Conservation (phyloP, 768 basidiomycete species). For the Galerina marginata region DNA sequence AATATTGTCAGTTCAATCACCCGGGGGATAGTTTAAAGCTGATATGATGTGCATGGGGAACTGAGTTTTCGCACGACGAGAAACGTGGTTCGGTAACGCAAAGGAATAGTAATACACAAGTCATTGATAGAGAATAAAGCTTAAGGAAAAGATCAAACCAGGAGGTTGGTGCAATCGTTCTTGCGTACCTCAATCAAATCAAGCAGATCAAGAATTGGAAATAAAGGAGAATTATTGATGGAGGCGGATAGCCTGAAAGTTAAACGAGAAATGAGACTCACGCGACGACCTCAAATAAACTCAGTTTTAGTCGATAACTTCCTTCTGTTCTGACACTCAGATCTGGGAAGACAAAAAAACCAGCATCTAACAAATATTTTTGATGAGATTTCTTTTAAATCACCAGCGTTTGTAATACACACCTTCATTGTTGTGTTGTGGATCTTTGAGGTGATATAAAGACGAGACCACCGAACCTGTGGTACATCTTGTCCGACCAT, state of each 20-base stretch:
- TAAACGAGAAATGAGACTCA: slow-evolving; percentile 44
- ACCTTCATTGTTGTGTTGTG: slow-evolving; percentile 55
- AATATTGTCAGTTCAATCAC: neutral
- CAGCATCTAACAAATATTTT: slow-evolving; percentile 65
- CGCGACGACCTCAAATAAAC: slow-evolving; percentile 92
- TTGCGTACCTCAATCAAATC: slow-evolving; percentile 1
- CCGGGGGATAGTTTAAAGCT: neutral
- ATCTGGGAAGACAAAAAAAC: slow-evolving; percentile 97
- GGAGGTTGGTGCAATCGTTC: slow-evolving; percentile 8
- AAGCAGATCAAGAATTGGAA: slow-evolving; percentile 11
- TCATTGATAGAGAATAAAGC: neutral
- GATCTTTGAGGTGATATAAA: slow-evolving; percentile 89
- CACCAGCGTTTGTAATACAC: slow-evolving; percentile 1
- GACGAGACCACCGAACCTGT: slow-evolving; percentile 91
- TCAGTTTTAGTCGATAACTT: slow-evolving; percentile 74
- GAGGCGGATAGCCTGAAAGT: neutral
- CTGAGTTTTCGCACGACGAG: too few relatives aligned
- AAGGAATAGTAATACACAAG: neutral
- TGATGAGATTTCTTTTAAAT: neutral
- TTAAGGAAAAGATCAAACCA: slow-evolving; percentile 8
- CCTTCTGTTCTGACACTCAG: slow-evolving; percentile 92
- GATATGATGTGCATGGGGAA: neutral
- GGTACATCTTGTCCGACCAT: slow-evolving; percentile 90
- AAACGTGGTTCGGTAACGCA: too few relatives aligned
- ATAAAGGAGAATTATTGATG: neutral